Evolutionary conservation across 495 filamentous ascomycete genomes (phyloP).

Genomic region (Xylona heveae): DNA sequence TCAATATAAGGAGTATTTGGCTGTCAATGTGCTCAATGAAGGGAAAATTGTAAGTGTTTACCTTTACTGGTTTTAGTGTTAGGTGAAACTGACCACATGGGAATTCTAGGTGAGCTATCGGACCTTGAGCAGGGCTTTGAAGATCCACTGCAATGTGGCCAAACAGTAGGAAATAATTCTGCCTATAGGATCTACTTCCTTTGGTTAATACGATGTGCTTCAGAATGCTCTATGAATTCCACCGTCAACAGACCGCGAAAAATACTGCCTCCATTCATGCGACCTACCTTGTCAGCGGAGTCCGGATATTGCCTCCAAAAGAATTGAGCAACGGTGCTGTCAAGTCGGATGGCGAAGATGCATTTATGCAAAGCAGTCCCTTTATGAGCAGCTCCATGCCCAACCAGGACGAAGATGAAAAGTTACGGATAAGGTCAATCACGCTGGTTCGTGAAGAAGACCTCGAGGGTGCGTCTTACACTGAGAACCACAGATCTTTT

Average conservation of each 20-base stretch:
- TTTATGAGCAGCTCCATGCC: constrained; percentile 38
- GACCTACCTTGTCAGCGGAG: constrained; percentile 67
- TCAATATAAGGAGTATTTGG: constrained; percentile 50
- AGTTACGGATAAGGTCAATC: constrained; percentile 30
- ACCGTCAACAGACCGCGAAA: constrained; percentile 55
- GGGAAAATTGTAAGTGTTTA: constrained; percentile 39
- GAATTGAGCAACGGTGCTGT: constrained; percentile 13
- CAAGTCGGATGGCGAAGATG: constrained; percentile 37
- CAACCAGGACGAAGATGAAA: constrained; percentile 23
- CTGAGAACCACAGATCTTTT: not conserved
- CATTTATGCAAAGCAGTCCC: constrained; percentile 51
- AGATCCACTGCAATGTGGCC: constrained; percentile 61
- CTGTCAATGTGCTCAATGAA: constrained; percentile 56
- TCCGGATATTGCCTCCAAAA: constrained; percentile 10
- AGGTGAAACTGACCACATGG: constrained; percentile 1
- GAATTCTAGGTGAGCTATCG: constrained; percentile 55
- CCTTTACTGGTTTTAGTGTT: not conserved
- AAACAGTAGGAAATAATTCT: constrained; percentile 43
- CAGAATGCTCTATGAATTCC: constrained; percentile 84
- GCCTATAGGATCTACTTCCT: no score
- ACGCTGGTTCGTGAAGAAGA: constrained; percentile 64
- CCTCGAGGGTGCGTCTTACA: constrained; percentile 36
- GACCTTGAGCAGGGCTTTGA: constrained; percentile 51
- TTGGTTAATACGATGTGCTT: no score
- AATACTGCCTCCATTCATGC: constrained; percentile 57